Conservation (phyloP, 768 basidiomycete species). For the Aureoboletus auriporus region DNA sequence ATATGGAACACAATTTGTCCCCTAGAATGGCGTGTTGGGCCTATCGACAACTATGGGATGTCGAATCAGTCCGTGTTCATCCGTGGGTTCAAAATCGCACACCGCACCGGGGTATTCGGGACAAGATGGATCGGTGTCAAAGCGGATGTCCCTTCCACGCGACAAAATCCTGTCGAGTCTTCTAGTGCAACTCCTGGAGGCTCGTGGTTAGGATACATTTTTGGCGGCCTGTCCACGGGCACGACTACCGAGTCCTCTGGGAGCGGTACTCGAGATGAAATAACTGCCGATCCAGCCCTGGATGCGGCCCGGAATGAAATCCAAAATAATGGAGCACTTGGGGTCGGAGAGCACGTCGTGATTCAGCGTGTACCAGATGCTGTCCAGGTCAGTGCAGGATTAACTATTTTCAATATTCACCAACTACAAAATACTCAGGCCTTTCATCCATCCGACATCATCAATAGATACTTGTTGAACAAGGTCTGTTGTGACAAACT, state of each 20-base stretch:
- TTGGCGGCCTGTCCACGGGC: background rate
- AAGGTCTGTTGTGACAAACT: background rate
- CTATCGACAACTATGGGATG: background rate
- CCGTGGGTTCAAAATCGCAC: conserved; percentile 17
- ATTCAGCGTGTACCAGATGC: background rate
- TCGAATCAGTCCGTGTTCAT: conserved; percentile 22
- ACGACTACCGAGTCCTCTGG: background rate
- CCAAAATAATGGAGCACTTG: background rate
- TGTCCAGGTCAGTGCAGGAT: background rate
- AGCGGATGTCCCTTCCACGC: background rate
- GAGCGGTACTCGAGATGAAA: background rate
- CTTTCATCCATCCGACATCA: conserved; percentile 14
- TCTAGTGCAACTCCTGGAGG: background rate
- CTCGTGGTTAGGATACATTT: background rate
- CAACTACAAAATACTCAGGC: background rate
- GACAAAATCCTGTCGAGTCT: background rate
- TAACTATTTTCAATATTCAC: background rate
- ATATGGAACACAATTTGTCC: conserved; percentile 7
- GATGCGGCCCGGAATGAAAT: background rate
- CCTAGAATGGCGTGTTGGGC: conserved; percentile 9
- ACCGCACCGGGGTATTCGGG: background rate
- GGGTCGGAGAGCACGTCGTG: background rate
- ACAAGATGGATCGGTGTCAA: conserved; percentile 2
- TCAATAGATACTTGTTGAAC: conserved; percentile 4
- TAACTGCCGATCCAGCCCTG: background rate